These are phyloP conservation scores for Raddia guianensis DNA, from an alignment of 176 grass and related monocot species.

Conservation along the genomic window DNA sequence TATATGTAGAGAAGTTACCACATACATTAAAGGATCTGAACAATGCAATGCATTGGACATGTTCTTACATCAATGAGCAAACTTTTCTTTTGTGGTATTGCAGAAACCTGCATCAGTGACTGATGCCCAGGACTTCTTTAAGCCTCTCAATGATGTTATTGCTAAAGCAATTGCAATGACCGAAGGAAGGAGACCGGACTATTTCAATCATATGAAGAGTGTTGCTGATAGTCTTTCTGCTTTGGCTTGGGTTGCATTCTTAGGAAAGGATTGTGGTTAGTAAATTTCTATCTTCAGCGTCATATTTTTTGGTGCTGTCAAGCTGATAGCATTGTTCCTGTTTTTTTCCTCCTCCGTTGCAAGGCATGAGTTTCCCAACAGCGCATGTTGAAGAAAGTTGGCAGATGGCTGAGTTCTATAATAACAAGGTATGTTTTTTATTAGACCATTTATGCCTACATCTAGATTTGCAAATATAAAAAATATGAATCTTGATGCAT, in stretches of 20 bases:
- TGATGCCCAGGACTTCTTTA: constrained; percentile 69
- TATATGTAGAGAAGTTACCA: constrained; percentile 8
- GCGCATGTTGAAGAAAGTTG: constrained; percentile 97
- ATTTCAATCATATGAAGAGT: constrained; percentile 94
- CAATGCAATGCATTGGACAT: background rate
- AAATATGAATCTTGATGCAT: background rate
- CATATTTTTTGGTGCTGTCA: background rate
- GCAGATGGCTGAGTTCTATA: constrained; percentile 99
- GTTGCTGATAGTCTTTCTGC: constrained; percentile 84
- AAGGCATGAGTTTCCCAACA: constrained; percentile 94
- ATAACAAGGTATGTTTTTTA: constrained; percentile 83
- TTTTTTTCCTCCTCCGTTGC: constrained; percentile 12
- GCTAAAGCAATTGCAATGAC: constrained; percentile 72
- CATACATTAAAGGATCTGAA: constrained; percentile 31
- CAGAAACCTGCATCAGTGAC: constrained; percentile 84
- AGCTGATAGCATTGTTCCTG: background rate
- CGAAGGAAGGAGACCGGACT: constrained; percentile 87
- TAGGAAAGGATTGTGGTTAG: constrained; percentile 92
- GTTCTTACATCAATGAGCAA: background rate
- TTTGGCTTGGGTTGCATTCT: constrained; percentile 89
- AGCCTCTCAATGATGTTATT: constrained; percentile 73
- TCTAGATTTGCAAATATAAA: background rate
- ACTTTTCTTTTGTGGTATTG: constrained; percentile 1
- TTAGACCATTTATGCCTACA: constrained; percentile 3
- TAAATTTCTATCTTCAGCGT: constrained; percentile 20